Percentiles rank a stretch among this genome's conserved stretches.
Conservation (phyloP, 345 rosid species). For the Populus tremula region DNA sequence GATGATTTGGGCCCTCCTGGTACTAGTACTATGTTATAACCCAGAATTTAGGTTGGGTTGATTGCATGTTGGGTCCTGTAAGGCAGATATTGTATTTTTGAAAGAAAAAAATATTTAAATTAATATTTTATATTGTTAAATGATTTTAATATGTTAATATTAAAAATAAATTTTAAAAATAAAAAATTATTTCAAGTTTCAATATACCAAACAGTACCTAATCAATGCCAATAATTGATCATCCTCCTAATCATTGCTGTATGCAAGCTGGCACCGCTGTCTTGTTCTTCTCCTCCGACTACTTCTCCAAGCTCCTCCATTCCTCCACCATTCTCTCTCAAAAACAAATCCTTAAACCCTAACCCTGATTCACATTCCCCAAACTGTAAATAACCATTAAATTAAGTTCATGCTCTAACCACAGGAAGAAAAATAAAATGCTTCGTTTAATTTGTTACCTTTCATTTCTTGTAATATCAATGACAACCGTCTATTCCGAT, state of each 20-base stretch:
- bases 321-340: background rate
- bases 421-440: conserved; percentile 11
- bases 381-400: background rate
- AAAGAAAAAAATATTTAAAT: no score
- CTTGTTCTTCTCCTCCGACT: conserved; percentile 16
- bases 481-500: conserved; percentile 10
- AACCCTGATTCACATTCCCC: conserved; percentile 14
- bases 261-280: conserved; percentile 61
- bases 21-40: no score
- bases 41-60: no score
- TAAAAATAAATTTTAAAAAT: no score
- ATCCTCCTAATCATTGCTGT: conserved; percentile 49
- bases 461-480: conserved; percentile 17
- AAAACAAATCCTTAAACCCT: conserved; percentile 42
- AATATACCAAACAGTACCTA: no score
- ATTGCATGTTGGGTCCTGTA: no score
- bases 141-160: no score
- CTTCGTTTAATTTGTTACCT: conserved; percentile 28
- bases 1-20: no score
- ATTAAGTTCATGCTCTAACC: conserved; percentile 12
- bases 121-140: no score
- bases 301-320: no score
- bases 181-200: no score
- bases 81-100: no score
- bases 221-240: conserved; percentile 28